These are phyloP conservation scores for Colletotrichum sp. DNA, from an alignment of 2,329 filamentous ascomycete species.

Conservation along the genomic window DNA sequence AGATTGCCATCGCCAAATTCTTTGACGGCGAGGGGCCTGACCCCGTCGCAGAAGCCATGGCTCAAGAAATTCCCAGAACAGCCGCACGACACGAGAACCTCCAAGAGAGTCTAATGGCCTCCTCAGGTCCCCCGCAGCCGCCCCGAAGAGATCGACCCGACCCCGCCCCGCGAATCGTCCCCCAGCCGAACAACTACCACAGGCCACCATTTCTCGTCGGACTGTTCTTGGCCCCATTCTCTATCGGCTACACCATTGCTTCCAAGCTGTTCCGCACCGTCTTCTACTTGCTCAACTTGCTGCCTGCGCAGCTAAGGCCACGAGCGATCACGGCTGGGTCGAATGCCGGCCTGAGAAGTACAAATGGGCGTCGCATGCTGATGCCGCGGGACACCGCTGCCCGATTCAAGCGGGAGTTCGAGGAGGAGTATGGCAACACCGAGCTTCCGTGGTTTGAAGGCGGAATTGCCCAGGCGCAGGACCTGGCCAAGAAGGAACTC, in stretches of 20 bases:
- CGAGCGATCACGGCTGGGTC: conserved; percentile 59
- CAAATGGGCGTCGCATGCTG: conserved; percentile 74
- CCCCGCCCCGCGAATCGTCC: conserved; percentile 85
- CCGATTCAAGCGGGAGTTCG: conserved; percentile 89
- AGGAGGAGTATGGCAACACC: conserved; percentile 84
- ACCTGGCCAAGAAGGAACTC: conserved; percentile 86
- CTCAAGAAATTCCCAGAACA: conserved; percentile 65
- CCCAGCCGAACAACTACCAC: conserved; percentile 72
- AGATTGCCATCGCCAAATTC: conserved; percentile 97
- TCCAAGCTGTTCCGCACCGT: conserved; percentile 74
- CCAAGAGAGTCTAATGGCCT: conserved; percentile 59
- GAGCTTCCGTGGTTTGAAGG: conserved; percentile 82
- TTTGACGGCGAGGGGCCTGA: conserved; percentile 94
- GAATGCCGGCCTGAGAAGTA: conserved; percentile 59
- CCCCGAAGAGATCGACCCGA: conserved; percentile 47
- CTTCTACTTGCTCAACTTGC: conserved; percentile 79
- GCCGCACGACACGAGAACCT: conserved; percentile 76
- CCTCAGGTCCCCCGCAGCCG: conserved; percentile 25
- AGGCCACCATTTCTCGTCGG: conserved; percentile 78
- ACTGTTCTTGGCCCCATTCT: conserved; percentile 82
- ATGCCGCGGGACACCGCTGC: conserved; percentile 87
- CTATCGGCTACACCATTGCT: conserved; percentile 75
- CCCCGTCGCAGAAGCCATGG: conserved; percentile 76
- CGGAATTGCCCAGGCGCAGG: conserved; percentile 90
- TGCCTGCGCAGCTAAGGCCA: conserved; percentile 70